A percentile compares a stretch with the other conserved stretches of the same genome.
Evolutionary conservation across 2,329 filamentous ascomycete genomes (phyloP).

Genomic region (Colletotrichum scovillei): DNA sequence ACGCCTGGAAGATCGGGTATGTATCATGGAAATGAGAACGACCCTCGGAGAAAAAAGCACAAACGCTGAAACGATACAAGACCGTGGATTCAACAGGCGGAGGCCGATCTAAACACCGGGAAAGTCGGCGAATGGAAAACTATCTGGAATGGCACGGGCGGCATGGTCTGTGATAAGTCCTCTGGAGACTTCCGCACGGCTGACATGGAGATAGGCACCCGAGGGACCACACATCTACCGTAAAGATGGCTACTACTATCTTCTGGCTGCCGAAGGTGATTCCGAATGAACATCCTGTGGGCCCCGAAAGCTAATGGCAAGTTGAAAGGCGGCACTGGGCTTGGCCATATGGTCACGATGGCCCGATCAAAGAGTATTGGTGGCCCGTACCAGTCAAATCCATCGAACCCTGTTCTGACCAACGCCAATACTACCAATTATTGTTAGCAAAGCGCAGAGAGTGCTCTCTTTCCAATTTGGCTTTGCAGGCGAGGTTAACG

Average conservation of each 20-base stretch:
- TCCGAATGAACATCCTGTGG: background rate
- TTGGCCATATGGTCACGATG: conserved; percentile 60
- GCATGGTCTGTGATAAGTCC: background rate
- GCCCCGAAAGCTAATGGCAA: background rate
- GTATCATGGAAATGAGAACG: conserved; percentile 48
- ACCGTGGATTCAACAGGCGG: conserved; percentile 60
- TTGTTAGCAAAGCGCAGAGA: conserved; percentile 36
- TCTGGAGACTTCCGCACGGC: no score
- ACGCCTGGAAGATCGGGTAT: conserved; percentile 49
- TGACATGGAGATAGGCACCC: conserved; percentile 4
- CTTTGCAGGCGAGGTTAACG: background rate
- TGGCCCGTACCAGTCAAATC: conserved; percentile 57
- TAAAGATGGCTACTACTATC: conserved; percentile 63
- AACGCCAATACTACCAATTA: conserved; percentile 55
- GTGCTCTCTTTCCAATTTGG: background rate
- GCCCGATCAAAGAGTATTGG: conserved; percentile 54
- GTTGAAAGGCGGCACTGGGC: conserved; percentile 55
- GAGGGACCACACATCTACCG: conserved; percentile 68
- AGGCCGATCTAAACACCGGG: conserved; percentile 42
- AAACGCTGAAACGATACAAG: conserved; percentile 43
- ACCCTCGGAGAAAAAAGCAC: conserved; percentile 46
- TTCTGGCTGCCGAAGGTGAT: conserved; percentile 61
- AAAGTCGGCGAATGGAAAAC: conserved; percentile 17
- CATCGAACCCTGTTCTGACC: conserved; percentile 58
- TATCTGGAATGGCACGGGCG: conserved; percentile 20